Evolutionary conservation across 1,284 basidiomycete genomes (phyloP).

Genomic region (Naganishia sp.): DNA sequence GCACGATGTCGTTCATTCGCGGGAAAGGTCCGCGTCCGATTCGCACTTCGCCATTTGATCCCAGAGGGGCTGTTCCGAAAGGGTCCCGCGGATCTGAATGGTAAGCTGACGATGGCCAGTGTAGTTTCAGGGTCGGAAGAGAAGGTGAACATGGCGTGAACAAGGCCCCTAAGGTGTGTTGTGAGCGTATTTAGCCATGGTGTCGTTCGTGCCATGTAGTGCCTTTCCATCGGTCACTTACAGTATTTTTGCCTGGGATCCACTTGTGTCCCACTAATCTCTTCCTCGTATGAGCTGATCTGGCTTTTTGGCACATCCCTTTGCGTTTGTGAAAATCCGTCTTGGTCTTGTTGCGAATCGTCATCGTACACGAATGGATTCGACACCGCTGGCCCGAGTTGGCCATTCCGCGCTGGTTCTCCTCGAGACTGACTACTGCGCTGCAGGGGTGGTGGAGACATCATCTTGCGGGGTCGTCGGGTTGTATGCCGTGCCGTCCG

Average conservation of each 20-base stretch:
- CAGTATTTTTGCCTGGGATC: constrained; percentile 53
- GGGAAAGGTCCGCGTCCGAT: constrained; percentile 46
- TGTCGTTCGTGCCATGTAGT: neutral
- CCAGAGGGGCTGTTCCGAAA: constrained; percentile 6
- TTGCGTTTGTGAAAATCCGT: constrained; percentile 30
- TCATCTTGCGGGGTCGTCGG: constrained; percentile 7
- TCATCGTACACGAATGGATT: constrained; percentile 22
- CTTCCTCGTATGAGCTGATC: constrained; percentile 8
- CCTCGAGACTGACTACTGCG: constrained; percentile 12
- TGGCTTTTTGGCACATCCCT: constrained; percentile 23
- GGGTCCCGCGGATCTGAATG: constrained; percentile 3
- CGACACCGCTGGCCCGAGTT: neutral
- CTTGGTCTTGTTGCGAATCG: constrained; percentile 23
- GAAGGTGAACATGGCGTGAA: constrained; percentile 49
- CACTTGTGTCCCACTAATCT: constrained; percentile 40
- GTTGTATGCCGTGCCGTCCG: constrained; percentile 5
- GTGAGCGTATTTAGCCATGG: too few relatives aligned
- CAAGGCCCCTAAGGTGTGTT: constrained; percentile 46
- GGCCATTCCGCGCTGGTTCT: neutral
- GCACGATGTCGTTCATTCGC: constrained; percentile 45
- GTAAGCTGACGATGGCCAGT: constrained; percentile 44
- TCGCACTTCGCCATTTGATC: constrained; percentile 37
- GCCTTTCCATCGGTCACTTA: constrained; percentile 35
- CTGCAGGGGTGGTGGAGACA: constrained; percentile 9
- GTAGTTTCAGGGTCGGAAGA: constrained; percentile 49